Evolutionary conservation across 2,329 filamentous ascomycete species (phyloP), one percentile per base, ranked within the genome.

Genomic region (Talaromyces piceae): DNA sequence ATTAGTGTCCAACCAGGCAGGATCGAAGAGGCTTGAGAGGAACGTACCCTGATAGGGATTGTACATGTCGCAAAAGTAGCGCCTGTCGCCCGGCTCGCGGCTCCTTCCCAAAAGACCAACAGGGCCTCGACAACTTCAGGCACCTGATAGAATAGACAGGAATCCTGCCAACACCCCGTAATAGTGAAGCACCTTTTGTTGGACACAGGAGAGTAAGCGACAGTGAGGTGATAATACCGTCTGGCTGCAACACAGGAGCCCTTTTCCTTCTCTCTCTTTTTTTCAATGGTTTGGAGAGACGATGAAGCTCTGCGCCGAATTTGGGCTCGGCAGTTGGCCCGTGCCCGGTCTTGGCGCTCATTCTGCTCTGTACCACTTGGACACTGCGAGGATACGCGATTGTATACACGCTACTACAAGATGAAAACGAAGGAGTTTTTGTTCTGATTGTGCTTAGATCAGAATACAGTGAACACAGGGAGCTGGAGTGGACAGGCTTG

Each of bases 41-140:
- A n/a, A n/a, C n/a, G n/a, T n/a, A n/a, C 70, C 56, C 63, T 71
- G 69, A 55, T 73, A 73, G 50, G 70, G 68, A 57, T 72, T 72
- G 55, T 72, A 73, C 71, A 73, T 73, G 31, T 52, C 60, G 57
- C 44, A 30, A 20, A 23, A 25, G 45, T 28, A 18, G 6, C 13
- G 23, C 16, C 49, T 27, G 33, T 41, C 51, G 43, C 41, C 1
- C 16, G 39, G 41, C 18, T 23, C 20, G 18, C 27, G 37, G 26
- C 13, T 37, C 13, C 5, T 45, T 41, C 25, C 20, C 7, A 13
- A 43, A n/a, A 22, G 22, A 23, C 11, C 20, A 13, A 43, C 16
- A n/a, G n/a, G n/a, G n/a, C n/a, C n/a, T n/a, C n/a, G n/a, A n/a
- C n/a, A n/a, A n/a, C n/a, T n/a, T n/a, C n/a, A n/a, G n/a, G n/a